Evolutionary conservation across 2,329 filamentous ascomycete genomes (phyloP).

Genomic region (Sporothrix euskadiensis): DNA sequence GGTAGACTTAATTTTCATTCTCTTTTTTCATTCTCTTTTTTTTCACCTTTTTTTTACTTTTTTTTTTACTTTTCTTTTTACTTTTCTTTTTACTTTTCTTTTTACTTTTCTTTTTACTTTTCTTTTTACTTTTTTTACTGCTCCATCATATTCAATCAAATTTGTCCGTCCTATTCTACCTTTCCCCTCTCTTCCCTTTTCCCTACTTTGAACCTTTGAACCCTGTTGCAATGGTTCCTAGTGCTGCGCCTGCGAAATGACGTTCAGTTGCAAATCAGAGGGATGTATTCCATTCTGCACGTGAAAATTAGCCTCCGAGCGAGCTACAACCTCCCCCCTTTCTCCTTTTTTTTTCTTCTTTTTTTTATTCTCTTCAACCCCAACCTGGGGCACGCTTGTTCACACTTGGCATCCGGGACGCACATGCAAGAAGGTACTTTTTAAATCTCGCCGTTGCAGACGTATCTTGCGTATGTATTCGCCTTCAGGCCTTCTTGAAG

Average conservation of each 20-base stretch:
- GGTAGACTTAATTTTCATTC: not conserved
- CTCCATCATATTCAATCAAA: not conserved
- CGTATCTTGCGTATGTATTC: not conserved
- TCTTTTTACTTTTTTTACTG: not conserved
- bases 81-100: not conserved
- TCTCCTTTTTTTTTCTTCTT: not conserved
- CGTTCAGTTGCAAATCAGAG: not conserved
- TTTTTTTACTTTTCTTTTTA: not conserved
- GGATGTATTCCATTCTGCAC: conserved; percentile 5
- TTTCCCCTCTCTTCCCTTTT: not conserved
- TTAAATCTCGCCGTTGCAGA: not conserved
- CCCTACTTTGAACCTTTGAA: not conserved
- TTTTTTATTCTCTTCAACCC: not conserved
- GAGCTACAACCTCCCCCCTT: not conserved
- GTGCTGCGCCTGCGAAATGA: not conserved
- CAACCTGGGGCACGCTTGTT: not conserved
- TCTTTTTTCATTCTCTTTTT: no score
- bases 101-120: not conserved
- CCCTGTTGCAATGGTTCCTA: not conserved
- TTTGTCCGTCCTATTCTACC: not conserved
- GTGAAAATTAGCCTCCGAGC: not conserved
- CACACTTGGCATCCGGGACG: not conserved
- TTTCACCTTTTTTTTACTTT: not conserved
- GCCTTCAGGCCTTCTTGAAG: not conserved
- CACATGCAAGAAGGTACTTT: not conserved